Evolutionary conservation across 352 stramenopile species (phyloP).

Genomic region (Saprolegnia parasitica): DNA sequence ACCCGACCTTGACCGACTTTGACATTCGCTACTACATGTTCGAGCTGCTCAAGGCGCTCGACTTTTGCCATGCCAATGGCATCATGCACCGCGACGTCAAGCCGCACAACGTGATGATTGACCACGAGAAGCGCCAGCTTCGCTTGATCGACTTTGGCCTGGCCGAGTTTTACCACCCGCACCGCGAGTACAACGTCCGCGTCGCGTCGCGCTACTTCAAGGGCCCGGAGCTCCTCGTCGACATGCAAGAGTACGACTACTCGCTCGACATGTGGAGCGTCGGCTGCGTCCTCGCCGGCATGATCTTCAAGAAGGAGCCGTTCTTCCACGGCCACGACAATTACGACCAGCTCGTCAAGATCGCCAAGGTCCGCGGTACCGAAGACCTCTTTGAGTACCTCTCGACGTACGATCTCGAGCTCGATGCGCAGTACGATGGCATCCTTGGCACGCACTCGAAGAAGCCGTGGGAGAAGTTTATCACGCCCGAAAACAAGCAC

Average conservation of each 20-base stretch:
- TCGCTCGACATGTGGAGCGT: constrained; percentile 99
- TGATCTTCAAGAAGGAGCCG: constrained; percentile 99
- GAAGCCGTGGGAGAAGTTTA: constrained; percentile 99
- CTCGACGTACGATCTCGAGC: constrained; percentile 98
- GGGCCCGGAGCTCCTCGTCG: constrained; percentile 96
- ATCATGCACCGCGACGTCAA: constrained; percentile 99
- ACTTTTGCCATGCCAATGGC: constrained; percentile 99
- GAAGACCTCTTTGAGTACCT: constrained; percentile 99
- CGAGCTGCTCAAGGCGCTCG: constrained; percentile 92
- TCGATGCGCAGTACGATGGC: constrained; percentile 98
- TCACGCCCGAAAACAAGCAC: constrained; percentile 97
- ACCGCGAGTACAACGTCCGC: constrained; percentile 98
- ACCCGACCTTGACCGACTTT: constrained; percentile 97
- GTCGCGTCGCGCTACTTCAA: constrained; percentile 99
- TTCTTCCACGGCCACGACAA: constrained; percentile 99
- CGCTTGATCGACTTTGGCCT: constrained; percentile 99
- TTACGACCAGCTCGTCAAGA: constrained; percentile 99
- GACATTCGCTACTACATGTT: constrained; percentile 99
- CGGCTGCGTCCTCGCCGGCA: constrained; percentile 99
- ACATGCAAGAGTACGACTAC: constrained; percentile 99
- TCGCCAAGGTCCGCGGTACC: constrained; percentile 96
- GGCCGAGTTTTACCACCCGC: constrained; percentile 98
- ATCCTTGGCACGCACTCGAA: constrained; percentile 96
- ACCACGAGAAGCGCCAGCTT: constrained; percentile 97
- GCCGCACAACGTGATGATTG: constrained; percentile 99